phyloP scores from a whole-genome alignment of 140 eudicot genomes.

The Anethum foeniculum region DNA sequence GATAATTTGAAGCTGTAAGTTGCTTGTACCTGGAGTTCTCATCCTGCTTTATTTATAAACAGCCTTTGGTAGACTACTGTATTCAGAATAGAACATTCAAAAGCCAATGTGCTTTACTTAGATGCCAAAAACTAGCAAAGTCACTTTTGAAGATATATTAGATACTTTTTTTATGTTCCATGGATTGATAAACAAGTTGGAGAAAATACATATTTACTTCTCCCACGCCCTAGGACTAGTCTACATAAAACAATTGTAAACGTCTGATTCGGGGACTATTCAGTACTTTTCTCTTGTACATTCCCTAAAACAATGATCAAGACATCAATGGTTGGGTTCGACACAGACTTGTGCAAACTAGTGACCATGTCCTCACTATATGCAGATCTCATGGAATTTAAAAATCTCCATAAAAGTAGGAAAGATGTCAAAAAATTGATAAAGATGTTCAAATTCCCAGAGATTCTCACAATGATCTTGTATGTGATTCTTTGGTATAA shows the following conservation, averaged over 20 bases:
- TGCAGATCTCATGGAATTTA: constrained; percentile 20
- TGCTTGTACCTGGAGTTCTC: constrained; percentile 34
- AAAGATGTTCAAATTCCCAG: constrained; percentile 19
- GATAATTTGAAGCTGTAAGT: constrained; percentile 20
- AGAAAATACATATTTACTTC: constrained; percentile 19
- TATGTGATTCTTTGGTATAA: constrained; percentile 30
- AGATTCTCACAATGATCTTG: constrained; percentile 33
- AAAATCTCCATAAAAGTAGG: constrained; percentile 18
- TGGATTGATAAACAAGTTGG: constrained; percentile 36
- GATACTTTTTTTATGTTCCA: constrained; percentile 38
- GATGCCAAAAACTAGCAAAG: constrained; percentile 60
- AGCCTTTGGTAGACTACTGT: constrained; percentile 23
- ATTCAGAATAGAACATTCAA: constrained; percentile 44
- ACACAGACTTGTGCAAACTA: constrained; percentile 20
- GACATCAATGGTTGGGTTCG: constrained; percentile 3
- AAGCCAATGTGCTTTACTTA: constrained; percentile 49
- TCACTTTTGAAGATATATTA: constrained; percentile 33
- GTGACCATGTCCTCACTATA: constrained; percentile 22
- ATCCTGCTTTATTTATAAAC: constrained; percentile 60
- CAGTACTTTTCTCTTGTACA: neutral
- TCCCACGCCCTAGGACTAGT: neutral
- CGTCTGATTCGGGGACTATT: constrained; percentile 12
- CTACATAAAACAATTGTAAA: constrained; percentile 1
- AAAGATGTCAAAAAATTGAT: constrained; percentile 16
- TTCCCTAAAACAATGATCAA: constrained; percentile 17